phyloP scores from a whole-genome alignment of 2,329 filamentous ascomycete genomes.

The Xylaria sp. region DNA sequence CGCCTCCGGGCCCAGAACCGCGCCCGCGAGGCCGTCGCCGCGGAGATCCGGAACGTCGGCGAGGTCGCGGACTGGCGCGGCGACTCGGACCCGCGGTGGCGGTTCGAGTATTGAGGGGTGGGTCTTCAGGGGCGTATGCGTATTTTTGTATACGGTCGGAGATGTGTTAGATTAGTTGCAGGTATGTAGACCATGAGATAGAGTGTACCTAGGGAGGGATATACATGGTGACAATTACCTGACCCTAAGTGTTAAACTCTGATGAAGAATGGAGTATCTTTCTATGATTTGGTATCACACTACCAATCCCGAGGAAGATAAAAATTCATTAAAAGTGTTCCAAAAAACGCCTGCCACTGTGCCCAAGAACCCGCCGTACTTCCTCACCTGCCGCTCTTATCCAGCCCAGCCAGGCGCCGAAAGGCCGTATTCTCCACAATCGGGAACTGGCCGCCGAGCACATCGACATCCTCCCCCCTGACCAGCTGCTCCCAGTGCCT shows the following conservation, averaged over 20 bases:
- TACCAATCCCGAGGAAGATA: background rate
- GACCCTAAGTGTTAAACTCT: background rate
- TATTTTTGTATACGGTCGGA: too few species aligned
- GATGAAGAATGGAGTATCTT: background rate
- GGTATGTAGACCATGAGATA: background rate
- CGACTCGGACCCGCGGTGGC: constrained; percentile 66
- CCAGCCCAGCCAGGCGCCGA: constrained; percentile 28
- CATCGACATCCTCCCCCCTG: constrained; percentile 29
- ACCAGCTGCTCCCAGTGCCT: constrained; percentile 34
- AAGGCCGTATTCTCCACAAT: constrained; percentile 36
- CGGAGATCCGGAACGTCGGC: constrained; percentile 52
- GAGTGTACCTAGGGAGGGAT: background rate
- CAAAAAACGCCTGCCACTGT: background rate
- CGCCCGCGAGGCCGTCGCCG: constrained; percentile 47
- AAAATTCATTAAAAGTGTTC: background rate
- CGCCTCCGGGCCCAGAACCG: constrained; percentile 62
- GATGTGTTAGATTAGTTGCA: background rate
- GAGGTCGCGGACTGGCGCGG: constrained; percentile 59
- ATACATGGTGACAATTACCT: background rate
- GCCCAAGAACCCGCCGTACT: background rate
- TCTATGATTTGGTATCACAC: background rate
- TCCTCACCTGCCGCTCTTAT: constrained; percentile 19
- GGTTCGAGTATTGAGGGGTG: constrained; percentile 59
- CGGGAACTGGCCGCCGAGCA: constrained; percentile 35
- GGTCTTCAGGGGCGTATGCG: too few species aligned